Evolutionary conservation across 169 alveolate genomes (phyloP).

Genomic region (Nephromyces sp.): DNA sequence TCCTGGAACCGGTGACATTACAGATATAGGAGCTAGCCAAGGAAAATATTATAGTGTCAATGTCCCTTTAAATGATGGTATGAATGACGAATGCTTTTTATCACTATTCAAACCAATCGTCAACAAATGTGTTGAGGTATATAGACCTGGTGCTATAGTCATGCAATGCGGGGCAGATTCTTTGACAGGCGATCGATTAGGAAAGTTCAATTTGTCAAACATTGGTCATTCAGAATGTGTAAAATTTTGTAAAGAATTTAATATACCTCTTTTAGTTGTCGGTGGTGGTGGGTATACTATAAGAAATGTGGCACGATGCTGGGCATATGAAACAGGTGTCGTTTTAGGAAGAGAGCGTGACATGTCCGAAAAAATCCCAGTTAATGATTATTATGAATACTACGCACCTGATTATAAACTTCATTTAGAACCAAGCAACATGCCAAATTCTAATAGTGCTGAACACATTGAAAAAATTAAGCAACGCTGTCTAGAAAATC

Average conservation of each 20-base stretch:
- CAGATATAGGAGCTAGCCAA: slow-evolving; percentile 85
- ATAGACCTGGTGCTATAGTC: slow-evolving; percentile 93
- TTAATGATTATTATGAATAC: slow-evolving; percentile 88
- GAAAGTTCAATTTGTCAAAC: slow-evolving; percentile 89
- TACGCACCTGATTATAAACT: slow-evolving; percentile 92
- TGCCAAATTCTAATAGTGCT: slow-evolving; percentile 84
- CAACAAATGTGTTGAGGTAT: slow-evolving; percentile 82
- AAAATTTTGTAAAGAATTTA: slow-evolving; percentile 70
- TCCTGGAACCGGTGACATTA: slow-evolving; percentile 97
- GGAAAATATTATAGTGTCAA: slow-evolving; percentile 91
- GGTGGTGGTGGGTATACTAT: slow-evolving; percentile 94
- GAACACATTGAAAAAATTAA: slow-evolving; percentile 85
- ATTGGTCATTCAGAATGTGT: slow-evolving; percentile 98
- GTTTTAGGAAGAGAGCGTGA: slow-evolving; percentile 76
- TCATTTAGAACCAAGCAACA: slow-evolving; percentile 77
- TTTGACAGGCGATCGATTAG: slow-evolving; percentile 88
- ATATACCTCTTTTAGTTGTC: slow-evolving; percentile 75
- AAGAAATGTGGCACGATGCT: slow-evolving; percentile 95
- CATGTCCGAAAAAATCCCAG: slow-evolving; percentile 65
- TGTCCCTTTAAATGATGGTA: slow-evolving; percentile 96
- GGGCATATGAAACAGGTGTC: slow-evolving; percentile 98
- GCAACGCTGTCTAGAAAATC: slow-evolving; percentile 77
- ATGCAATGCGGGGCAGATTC: slow-evolving; percentile 99
- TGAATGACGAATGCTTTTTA: slow-evolving; percentile 86
- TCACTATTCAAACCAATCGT: slow-evolving; percentile 84